Base-by-base conservation (phyloP, 106 monocot genomes). In the Acorus gramineus region DNA sequence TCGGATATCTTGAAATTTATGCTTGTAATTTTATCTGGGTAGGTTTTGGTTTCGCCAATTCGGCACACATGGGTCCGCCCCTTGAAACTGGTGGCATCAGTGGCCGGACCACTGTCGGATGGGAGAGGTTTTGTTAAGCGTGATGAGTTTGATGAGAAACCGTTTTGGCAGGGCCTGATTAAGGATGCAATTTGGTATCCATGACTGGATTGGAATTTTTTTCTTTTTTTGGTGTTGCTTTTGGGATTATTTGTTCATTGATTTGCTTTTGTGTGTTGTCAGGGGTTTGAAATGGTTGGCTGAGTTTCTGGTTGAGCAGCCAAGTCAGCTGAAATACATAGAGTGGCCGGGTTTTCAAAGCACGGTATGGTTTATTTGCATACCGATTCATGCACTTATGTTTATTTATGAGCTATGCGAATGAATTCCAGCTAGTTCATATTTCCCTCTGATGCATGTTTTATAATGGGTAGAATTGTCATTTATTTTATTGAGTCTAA, bases 281-380 rank as follows among this genome's bases (percentile, higher is more conserved):
- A 95, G 95, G 86, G 62, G 73, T 59, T 61, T 87, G 28, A 87
- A 62, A 74, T 72, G 68, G 11, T 74, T 90, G 47, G 74, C 66
- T 28, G 47, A 62, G 2, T 95, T 95, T 78, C 72, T 95, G 55
- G 73, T 74, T 47, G 87, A 86, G 68, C 95, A 95, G 72, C 90
- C 95, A 6, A 87, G 84, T 76, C 95, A 95, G 53, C 58, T 95
- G 76, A 90, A 90, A 73, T 73, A 85, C 69, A 82, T 95, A 52
- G 95, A 95, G 44, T 95, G 95, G 95, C 95, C 95, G 47, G 61
- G 77, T 10, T 82, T 95, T 58, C 82, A 84, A 62, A 76, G 63
- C 76, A 95, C 87, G 76, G 95, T 95, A 28, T 28, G 28, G 28
- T 28, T 28, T 28, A 28, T 28, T 28, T 28, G 28, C 28, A 28